Percentiles rank a stretch among this genome's conserved stretches.
These are phyloP conservation scores for Fusarium dimerum DNA, from an alignment of 2,329 filamentous ascomycete species.

Conservation along the genomic window DNA sequence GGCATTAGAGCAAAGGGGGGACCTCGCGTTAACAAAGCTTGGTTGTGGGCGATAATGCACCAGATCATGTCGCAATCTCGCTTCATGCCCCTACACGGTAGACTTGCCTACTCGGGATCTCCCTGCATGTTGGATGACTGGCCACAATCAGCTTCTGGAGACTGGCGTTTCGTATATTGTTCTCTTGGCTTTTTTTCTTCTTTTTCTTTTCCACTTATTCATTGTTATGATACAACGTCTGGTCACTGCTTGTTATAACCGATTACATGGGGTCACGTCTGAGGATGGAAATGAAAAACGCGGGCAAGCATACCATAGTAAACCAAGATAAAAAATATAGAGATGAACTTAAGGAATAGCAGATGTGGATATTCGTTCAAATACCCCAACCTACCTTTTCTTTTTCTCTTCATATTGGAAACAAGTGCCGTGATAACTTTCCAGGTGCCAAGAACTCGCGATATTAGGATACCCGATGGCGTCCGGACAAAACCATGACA, in stretches of 20 bases:
- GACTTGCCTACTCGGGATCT: neutral
- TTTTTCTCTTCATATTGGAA: too few relatives aligned
- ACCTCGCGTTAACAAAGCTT: too few relatives aligned
- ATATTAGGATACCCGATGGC: too few relatives aligned
- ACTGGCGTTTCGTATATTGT: neutral
- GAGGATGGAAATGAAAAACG: neutral
- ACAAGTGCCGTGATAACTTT: too few relatives aligned
- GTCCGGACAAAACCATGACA: too few relatives aligned
- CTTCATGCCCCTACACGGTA: neutral
- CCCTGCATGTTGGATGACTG: too few relatives aligned
- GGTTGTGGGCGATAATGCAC: neutral
- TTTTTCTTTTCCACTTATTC: neutral
- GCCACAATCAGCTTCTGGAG: too few relatives aligned
- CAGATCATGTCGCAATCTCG: neutral
- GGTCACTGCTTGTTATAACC: neutral
- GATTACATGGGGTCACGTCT: neutral
- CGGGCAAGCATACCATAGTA: neutral
- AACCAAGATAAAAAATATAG: neutral
- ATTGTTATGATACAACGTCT: neutral
- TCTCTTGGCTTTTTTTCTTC: neutral
- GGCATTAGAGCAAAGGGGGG: too few relatives aligned
- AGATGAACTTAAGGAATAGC: neutral
- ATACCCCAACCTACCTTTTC: too few relatives aligned
- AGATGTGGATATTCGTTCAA: too few relatives aligned
- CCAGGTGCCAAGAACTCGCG: too few relatives aligned